A percentile compares a stretch with the other conserved stretches of the same genome.
phyloP scores from a whole-genome alignment of 495 filamentous ascomycete species.

The Ascobolus immersus region DNA sequence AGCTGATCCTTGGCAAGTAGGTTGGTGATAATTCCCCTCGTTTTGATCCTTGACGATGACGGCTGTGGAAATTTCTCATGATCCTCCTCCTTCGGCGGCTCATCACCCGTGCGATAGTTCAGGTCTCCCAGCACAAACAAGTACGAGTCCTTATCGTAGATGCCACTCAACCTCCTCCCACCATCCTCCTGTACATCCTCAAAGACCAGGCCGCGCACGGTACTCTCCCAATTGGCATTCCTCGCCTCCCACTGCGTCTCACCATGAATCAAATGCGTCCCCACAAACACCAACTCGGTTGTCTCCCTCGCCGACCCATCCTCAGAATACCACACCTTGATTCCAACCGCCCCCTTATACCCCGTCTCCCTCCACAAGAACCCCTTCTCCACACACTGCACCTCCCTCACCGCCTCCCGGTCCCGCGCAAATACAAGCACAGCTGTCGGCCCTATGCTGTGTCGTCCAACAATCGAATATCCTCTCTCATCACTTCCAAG shows the following conservation, averaged over 20 bases:
- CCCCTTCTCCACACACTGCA: slow-evolving; percentile 50
- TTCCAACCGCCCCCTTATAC: slow-evolving; percentile 77
- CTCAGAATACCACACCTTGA: slow-evolving; percentile 31
- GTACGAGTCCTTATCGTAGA: slow-evolving; percentile 52
- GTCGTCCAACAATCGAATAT: not conserved
- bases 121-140: slow-evolving; percentile 75
- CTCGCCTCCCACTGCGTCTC: slow-evolving; percentile 43
- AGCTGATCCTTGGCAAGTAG: slow-evolving; percentile 58
- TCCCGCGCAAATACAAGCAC: slow-evolving; percentile 26
- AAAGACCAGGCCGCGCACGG: slow-evolving; percentile 60
- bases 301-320: slow-evolving; percentile 15
- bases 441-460: slow-evolving; percentile 4
- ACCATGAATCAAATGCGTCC: slow-evolving; percentile 72
- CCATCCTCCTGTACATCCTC: slow-evolving; percentile 16
- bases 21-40: slow-evolving; percentile 32
- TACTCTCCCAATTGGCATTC: slow-evolving; percentile 64
- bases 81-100: slow-evolving; percentile 28
- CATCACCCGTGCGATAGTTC: slow-evolving; percentile 64
- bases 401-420: slow-evolving; percentile 25
- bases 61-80: slow-evolving; percentile 35
- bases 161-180: slow-evolving; percentile 12
- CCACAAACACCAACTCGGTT: slow-evolving; percentile 52
- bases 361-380: slow-evolving; percentile 69
- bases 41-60: too few relatives aligned
- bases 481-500: too few relatives aligned